phyloP scores from a whole-genome alignment of 1,284 basidiomycete genomes.

The Melanopsichium pennsylvanicum region DNA sequence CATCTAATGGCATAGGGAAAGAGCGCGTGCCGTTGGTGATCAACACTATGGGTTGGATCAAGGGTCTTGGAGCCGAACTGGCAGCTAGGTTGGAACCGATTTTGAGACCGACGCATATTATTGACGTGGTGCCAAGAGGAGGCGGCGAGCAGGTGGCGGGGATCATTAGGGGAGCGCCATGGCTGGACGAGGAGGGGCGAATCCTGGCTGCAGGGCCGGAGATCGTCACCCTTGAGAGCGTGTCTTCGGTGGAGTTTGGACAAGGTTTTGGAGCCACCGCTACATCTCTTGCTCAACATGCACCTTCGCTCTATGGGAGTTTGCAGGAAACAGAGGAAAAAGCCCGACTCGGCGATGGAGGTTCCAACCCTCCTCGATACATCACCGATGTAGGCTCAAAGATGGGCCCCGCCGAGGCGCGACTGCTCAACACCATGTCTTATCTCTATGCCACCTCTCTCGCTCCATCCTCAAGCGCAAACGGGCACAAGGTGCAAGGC shows the following conservation, averaged over 20 bases:
- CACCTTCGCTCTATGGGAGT: background rate
- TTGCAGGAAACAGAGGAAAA: conserved; percentile 1
- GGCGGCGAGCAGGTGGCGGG: conserved; percentile 5
- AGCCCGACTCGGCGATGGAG: conserved; percentile 18
- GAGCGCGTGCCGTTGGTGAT: conserved; percentile 79
- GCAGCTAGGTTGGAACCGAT: conserved; percentile 75
- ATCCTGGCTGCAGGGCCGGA: conserved; percentile 24
- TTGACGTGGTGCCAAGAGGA: conserved; percentile 67
- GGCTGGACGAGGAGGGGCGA: conserved; percentile 35
- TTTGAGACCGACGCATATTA: conserved; percentile 74
- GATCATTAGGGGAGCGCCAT: conserved; percentile 19
- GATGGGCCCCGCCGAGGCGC: conserved; percentile 47
- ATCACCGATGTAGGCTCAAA: conserved; percentile 24
- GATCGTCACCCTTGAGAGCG: conserved; percentile 30
- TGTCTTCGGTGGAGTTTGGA: conserved; percentile 25
- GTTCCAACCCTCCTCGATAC: conserved; percentile 27
- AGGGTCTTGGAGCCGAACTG: conserved; percentile 88
- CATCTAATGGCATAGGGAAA: too few species aligned
- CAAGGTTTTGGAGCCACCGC: too few species aligned
- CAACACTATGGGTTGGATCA: conserved; percentile 97
- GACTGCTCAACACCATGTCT: conserved; percentile 41
- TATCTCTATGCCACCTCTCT: conserved; percentile 54
- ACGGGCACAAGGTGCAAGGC: background rate
- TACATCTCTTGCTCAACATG: too few species aligned
- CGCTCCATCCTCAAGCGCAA: background rate